Evolutionary conservation across 2,329 filamentous ascomycete species (phyloP).

Genomic region (Blastomyces silverae): DNA sequence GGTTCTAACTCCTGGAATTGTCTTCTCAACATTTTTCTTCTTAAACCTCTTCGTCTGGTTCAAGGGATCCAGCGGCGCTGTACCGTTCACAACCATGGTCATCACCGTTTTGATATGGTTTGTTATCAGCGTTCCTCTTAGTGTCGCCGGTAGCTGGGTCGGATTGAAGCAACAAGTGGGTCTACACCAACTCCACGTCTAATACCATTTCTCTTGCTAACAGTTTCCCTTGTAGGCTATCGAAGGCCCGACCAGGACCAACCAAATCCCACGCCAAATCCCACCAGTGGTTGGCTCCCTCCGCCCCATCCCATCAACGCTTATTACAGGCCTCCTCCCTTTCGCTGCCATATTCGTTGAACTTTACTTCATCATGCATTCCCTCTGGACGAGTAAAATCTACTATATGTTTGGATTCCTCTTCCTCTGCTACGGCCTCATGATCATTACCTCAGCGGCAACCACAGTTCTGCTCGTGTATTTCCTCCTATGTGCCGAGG

Average conservation of each 20-base stretch:
- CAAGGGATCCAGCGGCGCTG: conserved; percentile 82
- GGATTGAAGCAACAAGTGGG: conserved; percentile 66
- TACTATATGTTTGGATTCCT: conserved; percentile 99
- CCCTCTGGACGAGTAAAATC: conserved; percentile 96
- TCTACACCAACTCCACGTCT: too few relatives aligned
- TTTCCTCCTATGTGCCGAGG: conserved; percentile 90
- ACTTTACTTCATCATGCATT: conserved; percentile 98
- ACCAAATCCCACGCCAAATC: conserved; percentile 97
- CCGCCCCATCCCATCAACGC: conserved; percentile 78
- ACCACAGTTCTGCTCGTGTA: conserved; percentile 94
- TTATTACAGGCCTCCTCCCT: conserved; percentile 84
- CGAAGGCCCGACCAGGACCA: conserved; percentile 79
- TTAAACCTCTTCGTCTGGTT: conserved; percentile 96
- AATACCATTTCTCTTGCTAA: conserved; percentile 16
- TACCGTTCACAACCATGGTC: conserved; percentile 95
- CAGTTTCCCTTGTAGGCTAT: conserved; percentile 45
- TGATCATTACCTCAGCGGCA: conserved; percentile 90
- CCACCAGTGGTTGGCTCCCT: conserved; percentile 78
- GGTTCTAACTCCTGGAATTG: conserved; percentile 72
- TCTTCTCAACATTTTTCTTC: conserved; percentile 85
- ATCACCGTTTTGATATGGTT: conserved; percentile 94
- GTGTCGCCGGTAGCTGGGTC: conserved; percentile 83
- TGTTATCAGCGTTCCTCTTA: conserved; percentile 86
- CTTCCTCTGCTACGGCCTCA: conserved; percentile 93
- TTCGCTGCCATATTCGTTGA: conserved; percentile 98